phyloP scores from a whole-genome alignment of 768 basidiomycete species.

The Suillus discolor region DNA sequence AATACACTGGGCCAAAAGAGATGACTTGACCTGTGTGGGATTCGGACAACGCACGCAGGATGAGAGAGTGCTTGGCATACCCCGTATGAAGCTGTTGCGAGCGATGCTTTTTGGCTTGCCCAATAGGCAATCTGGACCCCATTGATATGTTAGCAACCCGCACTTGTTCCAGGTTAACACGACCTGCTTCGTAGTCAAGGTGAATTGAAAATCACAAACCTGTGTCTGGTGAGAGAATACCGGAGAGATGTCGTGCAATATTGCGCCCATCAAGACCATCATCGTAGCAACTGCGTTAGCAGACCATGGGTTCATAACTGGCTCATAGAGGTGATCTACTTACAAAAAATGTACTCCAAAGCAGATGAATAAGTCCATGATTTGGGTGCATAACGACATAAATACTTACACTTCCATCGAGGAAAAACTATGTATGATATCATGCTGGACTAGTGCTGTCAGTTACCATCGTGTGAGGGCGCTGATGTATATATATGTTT shows the following conservation, averaged over 20 bases:
- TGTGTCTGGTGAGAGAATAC: not conserved
- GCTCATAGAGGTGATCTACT: not conserved
- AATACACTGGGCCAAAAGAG: not conserved
- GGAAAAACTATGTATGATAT: not conserved
- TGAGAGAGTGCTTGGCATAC: not conserved
- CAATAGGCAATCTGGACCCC: not conserved
- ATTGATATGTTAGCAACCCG: not conserved
- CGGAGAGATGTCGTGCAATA: not conserved
- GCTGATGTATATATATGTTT: too few relatives aligned
- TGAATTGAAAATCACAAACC: not conserved
- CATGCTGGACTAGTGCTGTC: not conserved
- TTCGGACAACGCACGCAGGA: not conserved
- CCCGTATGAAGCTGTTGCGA: not conserved
- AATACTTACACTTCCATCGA: not conserved
- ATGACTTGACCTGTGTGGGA: not conserved
- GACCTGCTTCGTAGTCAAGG: not conserved
- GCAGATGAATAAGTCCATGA: not conserved
- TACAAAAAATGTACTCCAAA: not conserved
- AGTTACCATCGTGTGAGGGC: too few relatives aligned
- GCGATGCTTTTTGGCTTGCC: not conserved
- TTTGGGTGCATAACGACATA: not conserved
- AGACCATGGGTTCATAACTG: not conserved
- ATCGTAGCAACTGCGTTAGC: not conserved
- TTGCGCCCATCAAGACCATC: not conserved
- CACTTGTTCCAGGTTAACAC: not conserved